Evolutionary conservation across 2,329 filamentous ascomycete genomes (phyloP), one percentile per base, ranked within the genome.

Genomic region (Scytalidium lignicola): DNA sequence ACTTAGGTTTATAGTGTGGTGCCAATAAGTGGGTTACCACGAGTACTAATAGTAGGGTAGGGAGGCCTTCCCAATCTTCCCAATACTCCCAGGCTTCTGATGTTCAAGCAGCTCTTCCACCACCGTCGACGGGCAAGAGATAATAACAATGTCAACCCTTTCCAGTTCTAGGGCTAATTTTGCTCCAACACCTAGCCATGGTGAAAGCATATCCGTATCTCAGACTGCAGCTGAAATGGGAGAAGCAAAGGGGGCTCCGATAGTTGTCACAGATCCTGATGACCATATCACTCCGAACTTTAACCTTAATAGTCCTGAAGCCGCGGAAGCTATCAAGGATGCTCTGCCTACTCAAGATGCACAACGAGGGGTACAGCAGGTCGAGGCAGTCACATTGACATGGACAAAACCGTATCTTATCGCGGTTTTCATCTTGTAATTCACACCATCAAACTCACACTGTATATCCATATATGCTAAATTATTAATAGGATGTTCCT

Each of bases 341-440:
- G 41, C 41, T 15, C 10, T 54, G 7, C 58, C 56, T 13, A 44
- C 50, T 32, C 44, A 58, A 49, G 47, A 53, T 52, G 57, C 55
- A 7, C 59, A 61, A 53, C 52, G 51, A 42, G 74, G 74, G 54
- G 75, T 78, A 9, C 66, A 71, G 50, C 73, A 74, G 55, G 73
- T 76, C 17, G 73, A 79, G 58, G 75, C 75, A 10, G 73, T 76
- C 21, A 75, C 73, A 44, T 60, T 74, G 62, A 74, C 71, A 37
- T 79, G 75, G 75, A 74, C 73, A 8, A 71, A 70, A 32, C 66
- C 64, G 55, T 70, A 72, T n/a, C 62, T 79, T 42, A 63, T 71
- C 43, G 60, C 67, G 39, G 71, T 72, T 55, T 76, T 75, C 61
- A 55, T 72, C 53, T 67, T 69, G 74, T 75, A 60, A 51, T 72